Base-by-base conservation (phyloP, 768 basidiomycete genomes). In the Mycena haematopus region DNA sequence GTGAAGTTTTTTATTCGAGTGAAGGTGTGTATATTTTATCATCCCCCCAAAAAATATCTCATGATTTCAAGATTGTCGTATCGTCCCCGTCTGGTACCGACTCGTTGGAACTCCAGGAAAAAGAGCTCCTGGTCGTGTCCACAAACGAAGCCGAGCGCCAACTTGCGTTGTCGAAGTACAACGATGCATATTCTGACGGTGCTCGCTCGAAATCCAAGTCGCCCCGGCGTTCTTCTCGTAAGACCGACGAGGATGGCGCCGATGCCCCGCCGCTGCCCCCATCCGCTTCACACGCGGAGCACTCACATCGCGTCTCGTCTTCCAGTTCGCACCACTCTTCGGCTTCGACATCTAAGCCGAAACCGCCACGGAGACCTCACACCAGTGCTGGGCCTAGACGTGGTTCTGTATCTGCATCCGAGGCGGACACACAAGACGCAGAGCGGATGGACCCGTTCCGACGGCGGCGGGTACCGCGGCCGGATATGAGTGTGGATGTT, bases 1-100 rank as follows among this genome's bases (percentile, higher is more conserved):
- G 83, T 92, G 56, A 83, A 82, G 71, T 95, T 91, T 73, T 86
- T 88, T 73, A 77, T 89, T 67, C 84, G 86, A 47, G 79, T 88
- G 66, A 91, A 90, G 83, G 88, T 91, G 58, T 67, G 68, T 59
- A 44, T 36, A 50, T 62, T 60, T 67, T 56, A 69, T 40, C 42
- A 62, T 58, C 49, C 22, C 52, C 21, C 33, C 45, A 54, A 53
- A 50, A 57, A 42, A 40, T 38, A 53, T 62, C 74, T 55, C 66
- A 62, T 54, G 38, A 63, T 35, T 52, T 15, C 54, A 33, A 86
- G 80, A 79, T 84, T 66, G 73, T 76, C 52, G 78, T 84, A 64
- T 75, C 86, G 52, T 82, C 88, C 27, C 75, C 86, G 29, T 80
- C 80, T 27, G 87, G 84, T 25, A 86, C 86, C 13, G 89, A 91